Conservation (phyloP, 1,284 basidiomycete genomes). For the Wallemia mellicola region DNA sequence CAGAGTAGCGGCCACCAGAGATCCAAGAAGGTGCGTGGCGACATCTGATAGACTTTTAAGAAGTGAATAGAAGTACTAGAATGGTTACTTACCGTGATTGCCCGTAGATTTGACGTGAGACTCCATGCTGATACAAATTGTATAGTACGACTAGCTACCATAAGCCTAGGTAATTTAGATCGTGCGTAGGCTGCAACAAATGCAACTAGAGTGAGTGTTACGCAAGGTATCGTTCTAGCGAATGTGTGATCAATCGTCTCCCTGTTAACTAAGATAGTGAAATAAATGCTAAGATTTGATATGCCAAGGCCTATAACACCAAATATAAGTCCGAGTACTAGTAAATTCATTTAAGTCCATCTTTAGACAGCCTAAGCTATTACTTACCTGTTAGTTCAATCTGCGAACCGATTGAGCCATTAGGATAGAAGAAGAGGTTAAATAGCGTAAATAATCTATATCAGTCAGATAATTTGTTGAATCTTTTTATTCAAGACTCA, state of each 20-base stretch:
- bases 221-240: not conserved
- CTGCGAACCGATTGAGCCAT: not conserved
- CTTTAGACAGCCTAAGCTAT: not conserved
- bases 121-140: not conserved
- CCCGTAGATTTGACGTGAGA: not conserved
- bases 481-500: not conserved
- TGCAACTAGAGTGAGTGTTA: not conserved
- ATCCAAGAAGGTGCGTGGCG: not conserved
- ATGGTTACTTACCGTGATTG: not conserved
- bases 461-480: no score
- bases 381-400: not conserved
- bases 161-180: not conserved
- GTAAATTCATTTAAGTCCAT: not conserved
- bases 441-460: no score
- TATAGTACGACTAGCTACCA: not conserved
- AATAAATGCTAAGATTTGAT: not conserved
- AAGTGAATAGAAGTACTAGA: not conserved
- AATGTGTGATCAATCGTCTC: not conserved
- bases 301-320: not conserved
- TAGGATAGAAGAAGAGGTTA: slow-evolving; percentile 1
- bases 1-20: not conserved
- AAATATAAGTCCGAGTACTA: not conserved
- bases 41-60: not conserved
- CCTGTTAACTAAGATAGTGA: not conserved
- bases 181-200: not conserved